Percentiles rank a stretch among this genome's conserved stretches.
phyloP scores from a whole-genome alignment of 306 rosid genomes.

The Prunus padus region DNA sequence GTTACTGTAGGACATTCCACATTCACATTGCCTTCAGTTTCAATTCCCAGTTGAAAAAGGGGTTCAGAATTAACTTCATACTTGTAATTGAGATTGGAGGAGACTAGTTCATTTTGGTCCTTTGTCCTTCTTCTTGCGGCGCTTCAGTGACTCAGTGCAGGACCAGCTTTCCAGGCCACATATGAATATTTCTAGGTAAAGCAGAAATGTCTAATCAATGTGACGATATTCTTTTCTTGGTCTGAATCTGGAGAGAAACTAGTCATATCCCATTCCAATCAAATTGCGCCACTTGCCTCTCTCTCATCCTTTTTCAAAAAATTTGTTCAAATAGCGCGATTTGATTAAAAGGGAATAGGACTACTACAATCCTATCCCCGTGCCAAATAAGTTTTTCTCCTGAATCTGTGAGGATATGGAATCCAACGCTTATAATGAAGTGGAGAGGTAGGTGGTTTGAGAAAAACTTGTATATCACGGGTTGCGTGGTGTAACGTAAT shows the following conservation, averaged over 20 bases:
- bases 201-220: slow-evolving; percentile 15
- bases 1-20: slow-evolving; percentile 14
- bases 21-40: not conserved
- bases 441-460: not conserved
- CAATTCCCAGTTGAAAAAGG: not conserved
- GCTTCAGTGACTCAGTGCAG: not conserved
- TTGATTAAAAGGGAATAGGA: too few species aligned
- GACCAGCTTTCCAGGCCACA: slow-evolving; percentile 17
- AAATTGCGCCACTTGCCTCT: too few species aligned
- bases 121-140: not conserved
- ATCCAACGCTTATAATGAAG: slow-evolving; percentile 6
- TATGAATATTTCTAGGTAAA: not conserved
- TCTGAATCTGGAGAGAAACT: not conserved
- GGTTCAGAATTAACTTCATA: not conserved
- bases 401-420: not conserved
- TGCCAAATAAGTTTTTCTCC: too few species aligned
- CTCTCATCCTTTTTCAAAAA: too few species aligned
- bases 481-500: too few species aligned
- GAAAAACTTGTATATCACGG: too few species aligned
- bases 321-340: too few species aligned
- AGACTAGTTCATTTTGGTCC: slow-evolving; percentile 2
- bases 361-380: too few species aligned
- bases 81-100: slow-evolving; percentile 2
- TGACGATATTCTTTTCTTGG: too few species aligned
- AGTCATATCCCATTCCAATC: too few species aligned